Evolutionary conservation across 257 asterid species (phyloP).

Genomic region (Lavandula angustifolia): DNA sequence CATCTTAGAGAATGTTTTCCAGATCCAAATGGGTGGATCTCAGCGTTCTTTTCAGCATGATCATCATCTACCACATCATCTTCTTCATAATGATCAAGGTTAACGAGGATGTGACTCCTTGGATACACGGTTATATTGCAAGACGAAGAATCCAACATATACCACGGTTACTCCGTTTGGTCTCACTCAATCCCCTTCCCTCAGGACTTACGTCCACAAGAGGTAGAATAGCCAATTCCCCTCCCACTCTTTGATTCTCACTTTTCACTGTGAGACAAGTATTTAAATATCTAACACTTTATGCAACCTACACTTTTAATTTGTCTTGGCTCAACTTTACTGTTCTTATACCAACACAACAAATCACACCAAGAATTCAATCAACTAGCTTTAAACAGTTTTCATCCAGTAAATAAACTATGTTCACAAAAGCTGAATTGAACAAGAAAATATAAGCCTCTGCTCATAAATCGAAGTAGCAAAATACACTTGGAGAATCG

Average conservation of each 20-base stretch:
- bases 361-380: not conserved
- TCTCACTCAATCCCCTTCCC: slow-evolving; percentile 92
- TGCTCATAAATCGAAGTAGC: not conserved
- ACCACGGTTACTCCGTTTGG: slow-evolving; percentile 68
- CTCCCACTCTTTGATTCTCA: slow-evolving; percentile 12
- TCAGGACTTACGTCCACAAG: slow-evolving; percentile 62
- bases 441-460: not conserved
- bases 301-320: too few species aligned
- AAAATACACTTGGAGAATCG: not conserved
- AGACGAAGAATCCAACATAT: slow-evolving; percentile 74
- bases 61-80: slow-evolving; percentile 72
- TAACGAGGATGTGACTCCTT: slow-evolving; percentile 94
- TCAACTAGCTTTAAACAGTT: not conserved
- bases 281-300: not conserved
- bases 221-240: slow-evolving; percentile 29
- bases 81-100: slow-evolving; percentile 91
- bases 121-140: slow-evolving; percentile 88
- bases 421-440: not conserved
- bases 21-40: slow-evolving; percentile 86
- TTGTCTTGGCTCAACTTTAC: not conserved
- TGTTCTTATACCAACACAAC: not conserved
- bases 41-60: slow-evolving; percentile 85
- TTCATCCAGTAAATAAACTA: not conserved
- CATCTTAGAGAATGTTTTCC: slow-evolving; percentile 77
- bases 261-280: slow-evolving; percentile 4